A percentile compares a stretch with the other conserved stretches of the same genome.
These are phyloP conservation scores for Colletotrichum incanum DNA, from an alignment of 2,329 filamentous ascomycete species.

Conservation along the genomic window DNA sequence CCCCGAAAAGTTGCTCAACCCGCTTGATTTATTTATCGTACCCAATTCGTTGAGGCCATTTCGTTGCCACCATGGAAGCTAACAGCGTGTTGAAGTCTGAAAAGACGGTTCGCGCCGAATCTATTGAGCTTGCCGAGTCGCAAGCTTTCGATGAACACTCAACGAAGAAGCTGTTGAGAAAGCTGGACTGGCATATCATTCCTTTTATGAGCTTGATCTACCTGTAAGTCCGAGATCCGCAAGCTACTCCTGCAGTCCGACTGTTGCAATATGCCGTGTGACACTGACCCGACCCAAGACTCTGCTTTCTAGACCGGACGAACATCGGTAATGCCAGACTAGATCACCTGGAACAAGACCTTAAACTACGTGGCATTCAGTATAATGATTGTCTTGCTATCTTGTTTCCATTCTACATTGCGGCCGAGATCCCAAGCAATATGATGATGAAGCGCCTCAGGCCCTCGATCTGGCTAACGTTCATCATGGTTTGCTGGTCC, in stretches of 20 bases:
- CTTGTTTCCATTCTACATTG: constrained; percentile 45
- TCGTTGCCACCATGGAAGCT: constrained; percentile 8
- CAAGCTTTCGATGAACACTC: constrained; percentile 45
- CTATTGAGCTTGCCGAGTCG: constrained; percentile 30
- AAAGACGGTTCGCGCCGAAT: constrained; percentile 28
- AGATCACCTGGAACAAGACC: constrained; percentile 41
- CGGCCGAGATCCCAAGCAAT: constrained; percentile 48
- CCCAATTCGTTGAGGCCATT: background rate
- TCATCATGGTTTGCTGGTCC: constrained; percentile 47
- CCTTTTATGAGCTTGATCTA: constrained; percentile 70
- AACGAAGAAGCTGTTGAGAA: constrained; percentile 62
- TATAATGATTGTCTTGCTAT: constrained; percentile 47
- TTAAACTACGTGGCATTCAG: constrained; percentile 29
- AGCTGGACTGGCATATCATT: constrained; percentile 66
- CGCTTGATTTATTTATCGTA: background rate
- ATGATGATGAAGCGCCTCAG: constrained; percentile 45
- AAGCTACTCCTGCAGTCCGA: constrained; percentile 33
- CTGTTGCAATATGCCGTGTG: constrained; percentile 60
- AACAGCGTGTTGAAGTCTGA: constrained; percentile 13
- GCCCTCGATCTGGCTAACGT: constrained; percentile 45
- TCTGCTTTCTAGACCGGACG: constrained; percentile 43
- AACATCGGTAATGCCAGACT: constrained; percentile 44
- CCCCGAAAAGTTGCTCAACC: background rate
- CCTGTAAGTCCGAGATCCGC: constrained; percentile 52
- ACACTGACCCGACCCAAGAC: constrained; percentile 54